Evolutionary conservation across 2,329 filamentous ascomycete species (phyloP), one percentile per base, ranked within the genome.

Genomic region (Didymella arachidicola): DNA sequence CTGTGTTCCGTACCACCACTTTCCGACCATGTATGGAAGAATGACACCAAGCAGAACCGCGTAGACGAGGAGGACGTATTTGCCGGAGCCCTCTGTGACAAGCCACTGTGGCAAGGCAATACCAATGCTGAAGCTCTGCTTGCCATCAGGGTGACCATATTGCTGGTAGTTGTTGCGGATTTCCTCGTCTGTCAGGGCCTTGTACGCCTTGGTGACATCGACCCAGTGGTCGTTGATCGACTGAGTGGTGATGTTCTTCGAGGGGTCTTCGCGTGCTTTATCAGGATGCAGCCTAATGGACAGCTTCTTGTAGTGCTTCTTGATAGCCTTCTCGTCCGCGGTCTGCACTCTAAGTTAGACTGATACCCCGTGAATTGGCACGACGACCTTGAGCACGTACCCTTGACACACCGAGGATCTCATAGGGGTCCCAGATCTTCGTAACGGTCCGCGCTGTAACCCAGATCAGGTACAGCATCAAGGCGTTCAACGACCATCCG

Each of bases 1-100:
- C 78, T 97, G 94, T 32, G 92, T 96, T 60, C 96, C 95, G 75
- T 99, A 99, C 95, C 95, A 99, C 95, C 95, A 99, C 59, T 90
- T 93, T 46, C 95, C 95, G 55, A 99, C 94, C 46, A 95, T 83
- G 77, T 96, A 99, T 2, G 95, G 95, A 51, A 99, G 83, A 60
- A 97, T 81, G 61, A 98, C 91, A 54, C 94, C 95, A 50, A 99
- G 87, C 38, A 98, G 84, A 32, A 89, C 79, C 36, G 92, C 93
- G 77, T 99, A 99, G 63, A 97, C 85, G 57, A 97, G 82, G 60
- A 99, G 83, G 53, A 99, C 90, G 73, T 96, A 98, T 82, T 97
- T 98, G 66, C 93, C 94, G 77, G 95, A 96, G 54, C 93, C 94
- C 67, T 97, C 92, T 14, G 91, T 90, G 54, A 99, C 86, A 70